Conservation (phyloP, 768 basidiomycete species). For the Suillus subaureus region DNA sequence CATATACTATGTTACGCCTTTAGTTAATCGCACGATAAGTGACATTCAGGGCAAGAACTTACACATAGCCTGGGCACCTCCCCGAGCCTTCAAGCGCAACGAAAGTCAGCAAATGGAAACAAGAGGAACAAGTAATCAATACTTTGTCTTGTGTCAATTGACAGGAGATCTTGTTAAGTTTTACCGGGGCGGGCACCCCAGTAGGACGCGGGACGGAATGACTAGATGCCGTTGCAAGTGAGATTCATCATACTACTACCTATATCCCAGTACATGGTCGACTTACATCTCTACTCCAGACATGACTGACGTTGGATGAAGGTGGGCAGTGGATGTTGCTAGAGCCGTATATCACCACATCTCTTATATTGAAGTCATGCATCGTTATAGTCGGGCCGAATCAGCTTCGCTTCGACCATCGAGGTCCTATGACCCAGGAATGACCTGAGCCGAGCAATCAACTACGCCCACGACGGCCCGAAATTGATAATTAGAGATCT, state of each 20-base stretch:
- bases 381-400: slow-evolving; percentile 14
- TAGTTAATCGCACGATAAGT: not conserved
- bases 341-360: not conserved
- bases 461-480: slow-evolving; percentile 17
- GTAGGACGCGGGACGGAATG: slow-evolving; percentile 24
- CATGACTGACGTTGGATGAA: slow-evolving; percentile 39
- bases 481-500: not conserved
- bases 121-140: not conserved
- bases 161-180: slow-evolving; percentile 75
- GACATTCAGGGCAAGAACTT: slow-evolving; percentile 29
- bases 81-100: slow-evolving; percentile 45
- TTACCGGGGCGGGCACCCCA: slow-evolving; percentile 36
- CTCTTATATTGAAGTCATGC: slow-evolving; percentile 19
- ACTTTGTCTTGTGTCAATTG: slow-evolving; percentile 81
- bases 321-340: not conserved
- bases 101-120: slow-evolving; percentile 7
- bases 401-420: slow-evolving; percentile 1
- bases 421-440: slow-evolving; percentile 20
- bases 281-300: slow-evolving; percentile 64
- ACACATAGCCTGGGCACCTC: slow-evolving; percentile 89
- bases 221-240: slow-evolving; percentile 13
- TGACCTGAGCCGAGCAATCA: not conserved
- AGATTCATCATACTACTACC: slow-evolving; percentile 5
- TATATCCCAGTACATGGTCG: not conserved
- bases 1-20: slow-evolving; percentile 53